Evolutionary conservation across 106 monocot species (phyloP), one percentile per base, ranked within the genome.

Genomic region (Xerophyta viscosa): DNA sequence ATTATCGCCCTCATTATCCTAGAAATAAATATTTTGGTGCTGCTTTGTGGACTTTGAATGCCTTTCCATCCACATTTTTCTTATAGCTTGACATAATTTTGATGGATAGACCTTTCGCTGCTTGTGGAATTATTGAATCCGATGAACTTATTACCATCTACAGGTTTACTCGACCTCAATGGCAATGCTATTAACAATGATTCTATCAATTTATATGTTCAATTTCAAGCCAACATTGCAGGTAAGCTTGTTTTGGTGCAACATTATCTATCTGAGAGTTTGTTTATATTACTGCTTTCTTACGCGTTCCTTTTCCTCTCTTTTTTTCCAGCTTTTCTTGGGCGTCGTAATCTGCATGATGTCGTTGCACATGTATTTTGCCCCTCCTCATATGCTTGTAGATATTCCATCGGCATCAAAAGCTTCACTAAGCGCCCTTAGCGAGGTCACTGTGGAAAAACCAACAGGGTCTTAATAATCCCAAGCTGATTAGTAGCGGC

Each of bases 331-430:
- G 96, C 79, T 96, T 46, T 81, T 96, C 49, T 53, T 96, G 53
- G 96, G 96, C 49, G 89, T 96, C 53, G 53, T 89, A 31, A 85
- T 96, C 70, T 96, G 96, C 74, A 89, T 89, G 76, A 82, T 96
- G 71, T 96, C 96, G 22, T 53, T 96, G 65, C 88, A 96, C 31
- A 75, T 96, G 96, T 96, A 96, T 62, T 96, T 96, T 48, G 77
- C 85, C 37, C 96, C 96, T 47, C 70, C 65, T 14, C 71, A 74
- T 37, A 53, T 77, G 79, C 85, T 89, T 45, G 77, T 89, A 15
- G 81, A 89, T 53, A 67, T 86, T 42, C 96, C 89, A 37, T 18
- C 33, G 26, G 30, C 68, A 42, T 54, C 71, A 41, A 87, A 74
- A 52, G 11, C 63, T 23, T 27, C 48, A n/a, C 46, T 59, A 11